Evolutionary conservation across 306 rosid genomes (phyloP).

Genomic region (Vigna radiata): DNA sequence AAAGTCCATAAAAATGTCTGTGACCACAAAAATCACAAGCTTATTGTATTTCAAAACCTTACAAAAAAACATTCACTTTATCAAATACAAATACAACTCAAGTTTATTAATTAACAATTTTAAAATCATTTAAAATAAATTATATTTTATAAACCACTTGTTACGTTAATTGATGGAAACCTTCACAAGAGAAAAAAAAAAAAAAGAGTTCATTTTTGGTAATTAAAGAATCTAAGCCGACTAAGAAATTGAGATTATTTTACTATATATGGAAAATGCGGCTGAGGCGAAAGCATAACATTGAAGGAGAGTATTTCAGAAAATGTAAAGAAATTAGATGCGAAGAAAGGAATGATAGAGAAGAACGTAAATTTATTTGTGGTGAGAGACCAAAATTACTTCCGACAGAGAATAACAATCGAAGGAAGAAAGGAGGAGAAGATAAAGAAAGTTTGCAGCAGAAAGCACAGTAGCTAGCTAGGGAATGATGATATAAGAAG

Average conservation of each 20-base stretch:
- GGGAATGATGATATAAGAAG: constrained; percentile 5
- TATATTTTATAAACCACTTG: too few relatives aligned
- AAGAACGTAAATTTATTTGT: constrained; percentile 34
- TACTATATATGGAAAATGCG: too few relatives aligned
- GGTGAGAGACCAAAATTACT: constrained; percentile 6
- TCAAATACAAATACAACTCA: too few relatives aligned
- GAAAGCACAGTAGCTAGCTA: constrained; percentile 30
- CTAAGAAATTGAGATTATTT: too few relatives aligned
- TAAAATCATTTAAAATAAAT: too few relatives aligned
- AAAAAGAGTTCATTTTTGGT: too few relatives aligned
- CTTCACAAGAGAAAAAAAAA: too few relatives aligned
- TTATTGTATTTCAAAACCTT: neutral
- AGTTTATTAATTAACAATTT: too few relatives aligned
- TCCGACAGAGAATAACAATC: constrained; percentile 1
- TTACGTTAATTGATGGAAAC: too few relatives aligned
- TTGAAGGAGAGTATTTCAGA: too few relatives aligned
- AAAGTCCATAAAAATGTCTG: neutral
- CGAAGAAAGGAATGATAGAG: neutral
- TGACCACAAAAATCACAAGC: neutral
- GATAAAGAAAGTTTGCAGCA: constrained; percentile 10
- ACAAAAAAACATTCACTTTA: neutral
- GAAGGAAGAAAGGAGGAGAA: constrained; percentile 2
- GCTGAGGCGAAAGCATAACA: too few relatives aligned
- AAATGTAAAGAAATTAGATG: neutral
- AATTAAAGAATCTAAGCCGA: too few relatives aligned